A percentile compares a stretch with the other conserved stretches of the same genome.
Conservation (phyloP, 2,329 filamentous ascomycete genomes). For the Neophaeococcomyces mojaviensis region DNA sequence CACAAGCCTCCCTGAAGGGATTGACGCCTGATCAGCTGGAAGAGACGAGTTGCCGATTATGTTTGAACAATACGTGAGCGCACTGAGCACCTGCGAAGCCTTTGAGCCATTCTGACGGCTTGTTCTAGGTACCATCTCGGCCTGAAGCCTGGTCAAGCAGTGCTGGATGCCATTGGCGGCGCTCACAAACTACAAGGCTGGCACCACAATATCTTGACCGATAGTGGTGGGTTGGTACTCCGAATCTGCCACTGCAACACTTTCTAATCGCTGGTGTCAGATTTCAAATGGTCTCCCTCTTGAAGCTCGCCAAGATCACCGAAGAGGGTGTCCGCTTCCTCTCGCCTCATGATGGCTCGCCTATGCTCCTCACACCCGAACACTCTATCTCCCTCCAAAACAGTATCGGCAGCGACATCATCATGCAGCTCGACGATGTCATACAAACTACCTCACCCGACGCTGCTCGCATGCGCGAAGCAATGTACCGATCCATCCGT, state of each 20-base stretch:
- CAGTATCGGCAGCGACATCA: slow-evolving; percentile 95
- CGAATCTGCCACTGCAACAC: slow-evolving; percentile 8
- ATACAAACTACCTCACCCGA: slow-evolving; percentile 94
- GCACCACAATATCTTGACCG: slow-evolving; percentile 88
- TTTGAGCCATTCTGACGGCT: neutral
- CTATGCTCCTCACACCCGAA: slow-evolving; percentile 95
- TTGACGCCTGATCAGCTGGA: slow-evolving; percentile 88
- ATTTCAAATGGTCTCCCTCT: slow-evolving; percentile 96
- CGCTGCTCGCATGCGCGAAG: slow-evolving; percentile 76
- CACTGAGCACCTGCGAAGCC: neutral
- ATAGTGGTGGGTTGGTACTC: slow-evolving; percentile 42
- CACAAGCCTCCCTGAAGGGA: slow-evolving; percentile 90
- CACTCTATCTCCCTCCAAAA: slow-evolving; percentile 96
- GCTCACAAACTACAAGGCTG: slow-evolving; percentile 93
- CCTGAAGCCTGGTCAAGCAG: slow-evolving; percentile 85
- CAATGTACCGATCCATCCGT: slow-evolving; percentile 86
- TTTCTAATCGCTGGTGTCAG: slow-evolving; percentile 42
- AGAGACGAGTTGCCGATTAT: slow-evolving; percentile 79
- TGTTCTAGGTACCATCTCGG: slow-evolving; percentile 67
- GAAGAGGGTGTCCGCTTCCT: slow-evolving; percentile 93
- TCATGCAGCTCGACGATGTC: slow-evolving; percentile 99
- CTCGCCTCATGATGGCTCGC: slow-evolving; percentile 89
- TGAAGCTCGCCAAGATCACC: slow-evolving; percentile 87
- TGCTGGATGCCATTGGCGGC: slow-evolving; percentile 78
- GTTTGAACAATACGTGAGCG: slow-evolving; percentile 76